phyloP scores from a whole-genome alignment of 257 asterid genomes.

The Rauvolfia tetraphylla region DNA sequence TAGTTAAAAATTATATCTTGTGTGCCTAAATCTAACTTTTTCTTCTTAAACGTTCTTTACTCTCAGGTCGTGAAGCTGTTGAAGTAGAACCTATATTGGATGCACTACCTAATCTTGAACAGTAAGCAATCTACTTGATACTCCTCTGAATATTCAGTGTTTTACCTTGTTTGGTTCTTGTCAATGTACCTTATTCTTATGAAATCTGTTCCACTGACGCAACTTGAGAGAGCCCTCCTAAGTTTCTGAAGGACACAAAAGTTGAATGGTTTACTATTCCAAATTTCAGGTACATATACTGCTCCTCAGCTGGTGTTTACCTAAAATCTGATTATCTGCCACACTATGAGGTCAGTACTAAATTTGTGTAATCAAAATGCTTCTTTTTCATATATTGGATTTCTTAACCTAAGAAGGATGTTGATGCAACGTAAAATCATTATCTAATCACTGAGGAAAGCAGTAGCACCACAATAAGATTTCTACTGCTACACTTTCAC shows the following conservation, averaged over 20 bases:
- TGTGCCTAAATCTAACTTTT: neutral
- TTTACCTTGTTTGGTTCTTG: neutral
- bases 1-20: neutral
- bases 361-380: neutral
- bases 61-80: constrained; percentile 85
- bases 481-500: neutral
- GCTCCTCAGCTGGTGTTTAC: constrained; percentile 93
- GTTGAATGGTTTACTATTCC: neutral
- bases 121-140: constrained; percentile 46
- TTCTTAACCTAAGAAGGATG: neutral
- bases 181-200: neutral
- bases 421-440: neutral
- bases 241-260: neutral
- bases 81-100: constrained; percentile 91
- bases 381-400: neutral
- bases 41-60: neutral
- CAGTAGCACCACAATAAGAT: neutral
- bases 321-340: constrained; percentile 71
- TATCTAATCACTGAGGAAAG: neutral
- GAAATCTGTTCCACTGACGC: neutral
- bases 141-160: neutral
- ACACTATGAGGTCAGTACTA: constrained; percentile 59
- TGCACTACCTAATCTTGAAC: constrained; percentile 87
- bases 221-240: neutral
- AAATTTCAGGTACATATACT: constrained; percentile 72